A percentile compares a stretch with the other conserved stretches of the same genome.
Evolutionary conservation across 2,329 filamentous ascomycete genomes (phyloP).

Genomic region (Zymoseptoria pseudotritici): DNA sequence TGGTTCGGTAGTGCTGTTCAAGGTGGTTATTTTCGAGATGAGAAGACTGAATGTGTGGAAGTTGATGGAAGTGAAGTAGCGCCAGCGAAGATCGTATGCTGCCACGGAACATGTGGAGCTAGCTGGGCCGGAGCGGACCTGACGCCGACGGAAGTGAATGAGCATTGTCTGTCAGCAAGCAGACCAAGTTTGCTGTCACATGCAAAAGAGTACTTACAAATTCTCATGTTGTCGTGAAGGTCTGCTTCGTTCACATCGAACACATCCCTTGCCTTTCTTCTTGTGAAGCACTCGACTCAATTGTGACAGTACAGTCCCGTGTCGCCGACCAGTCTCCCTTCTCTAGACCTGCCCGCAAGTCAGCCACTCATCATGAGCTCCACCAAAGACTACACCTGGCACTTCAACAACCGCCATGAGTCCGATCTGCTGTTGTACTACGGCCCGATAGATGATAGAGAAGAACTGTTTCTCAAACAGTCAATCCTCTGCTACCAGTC

Average conservation of each 20-base stretch:
- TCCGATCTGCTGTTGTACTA: neutral
- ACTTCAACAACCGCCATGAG: neutral
- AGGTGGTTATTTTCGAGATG: neutral
- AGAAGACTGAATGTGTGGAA: too few species aligned
- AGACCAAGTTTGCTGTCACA: neutral
- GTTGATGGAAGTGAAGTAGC: too few species aligned
- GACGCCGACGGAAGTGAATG: neutral
- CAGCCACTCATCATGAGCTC: neutral
- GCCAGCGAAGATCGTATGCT: too few species aligned
- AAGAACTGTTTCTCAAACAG: neutral
- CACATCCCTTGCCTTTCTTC: too few species aligned
- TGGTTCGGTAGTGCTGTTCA: neutral
- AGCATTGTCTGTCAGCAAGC: neutral
- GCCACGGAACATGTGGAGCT: neutral
- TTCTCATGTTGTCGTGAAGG: too few species aligned
- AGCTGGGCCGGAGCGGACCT: neutral
- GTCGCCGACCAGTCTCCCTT: neutral
- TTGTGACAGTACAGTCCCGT: neutral
- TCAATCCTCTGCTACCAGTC: neutral
- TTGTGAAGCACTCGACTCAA: too few species aligned
- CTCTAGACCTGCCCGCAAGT: neutral
- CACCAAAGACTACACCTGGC: neutral
- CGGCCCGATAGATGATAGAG: neutral
- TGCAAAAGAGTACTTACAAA: neutral
- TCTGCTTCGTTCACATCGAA: neutral